phyloP scores from a whole-genome alignment of 805 yeast genomes.

The Dipodascopsis uninucleata region DNA sequence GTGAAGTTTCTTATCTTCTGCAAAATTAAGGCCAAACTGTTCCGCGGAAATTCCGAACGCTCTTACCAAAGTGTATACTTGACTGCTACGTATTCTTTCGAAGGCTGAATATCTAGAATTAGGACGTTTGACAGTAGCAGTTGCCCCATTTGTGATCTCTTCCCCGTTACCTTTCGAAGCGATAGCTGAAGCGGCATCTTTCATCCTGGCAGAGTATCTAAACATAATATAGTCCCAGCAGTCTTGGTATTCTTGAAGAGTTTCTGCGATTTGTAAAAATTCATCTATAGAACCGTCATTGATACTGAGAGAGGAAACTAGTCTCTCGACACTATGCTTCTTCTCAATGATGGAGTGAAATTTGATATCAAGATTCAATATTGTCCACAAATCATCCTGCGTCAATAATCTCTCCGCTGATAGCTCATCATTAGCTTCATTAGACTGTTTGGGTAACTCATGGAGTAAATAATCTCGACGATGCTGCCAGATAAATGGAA shows the following conservation, averaged over 20 bases:
- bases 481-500: conserved; percentile 92
- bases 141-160: conserved; percentile 38
- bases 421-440: conserved; percentile 33
- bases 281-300: conserved; percentile 58
- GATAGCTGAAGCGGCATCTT: conserved; percentile 40
- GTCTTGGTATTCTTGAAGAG: conserved; percentile 82
- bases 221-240: conserved; percentile 78
- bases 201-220: conserved; percentile 57
- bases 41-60: conserved; percentile 76
- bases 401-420: conserved; percentile 34
- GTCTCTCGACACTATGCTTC: conserved; percentile 55
- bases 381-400: conserved; percentile 90
- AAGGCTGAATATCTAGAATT: conserved; percentile 40
- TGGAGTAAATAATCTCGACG: conserved; percentile 81
- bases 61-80: conserved; percentile 31
- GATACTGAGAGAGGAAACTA: conserved; percentile 51
- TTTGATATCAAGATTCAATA: conserved; percentile 79
- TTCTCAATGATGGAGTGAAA: conserved; percentile 81
- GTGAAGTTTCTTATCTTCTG: conserved; percentile 62
- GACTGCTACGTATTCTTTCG: conserved; percentile 34
- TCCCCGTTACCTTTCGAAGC: conserved; percentile 22
- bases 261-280: conserved; percentile 52
- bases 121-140: conserved; percentile 38
- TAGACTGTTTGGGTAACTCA: conserved; percentile 46
- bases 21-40: conserved; percentile 77